Percentiles rank a stretch among this genome's conserved stretches.
Conservation (phyloP, 371 early-diverging fungal genomes). For the Mortierella sp. region DNA sequence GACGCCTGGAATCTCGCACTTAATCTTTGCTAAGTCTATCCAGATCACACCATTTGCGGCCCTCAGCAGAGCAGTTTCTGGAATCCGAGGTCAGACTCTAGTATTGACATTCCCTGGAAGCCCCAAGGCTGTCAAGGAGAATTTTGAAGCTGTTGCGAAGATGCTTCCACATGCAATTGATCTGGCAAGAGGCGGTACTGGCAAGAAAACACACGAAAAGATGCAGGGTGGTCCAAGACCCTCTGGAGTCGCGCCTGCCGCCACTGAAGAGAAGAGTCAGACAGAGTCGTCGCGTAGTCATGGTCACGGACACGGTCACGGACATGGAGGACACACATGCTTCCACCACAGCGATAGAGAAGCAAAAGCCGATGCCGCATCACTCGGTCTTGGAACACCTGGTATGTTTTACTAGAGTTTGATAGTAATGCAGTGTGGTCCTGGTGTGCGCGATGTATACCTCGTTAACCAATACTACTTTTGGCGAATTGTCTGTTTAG, state of each 20-base stretch:
- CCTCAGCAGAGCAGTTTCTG: constrained; percentile 87
- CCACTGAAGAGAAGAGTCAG: constrained; percentile 16
- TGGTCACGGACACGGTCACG: constrained; percentile 58
- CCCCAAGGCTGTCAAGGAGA: constrained; percentile 88
- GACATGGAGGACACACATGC: constrained; percentile 56
- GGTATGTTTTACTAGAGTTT: constrained; percentile 47
- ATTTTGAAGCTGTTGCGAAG: constrained; percentile 75
- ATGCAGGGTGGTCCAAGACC: constrained; percentile 56
- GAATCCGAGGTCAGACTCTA: constrained; percentile 77
- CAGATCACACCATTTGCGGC: constrained; percentile 90
- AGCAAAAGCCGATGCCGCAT: constrained; percentile 41
- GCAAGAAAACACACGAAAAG: constrained; percentile 63
- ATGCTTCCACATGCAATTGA: constrained; percentile 89
- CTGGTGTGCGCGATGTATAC: no score
- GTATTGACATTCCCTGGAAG: constrained; percentile 93
- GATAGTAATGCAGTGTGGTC: not conserved
- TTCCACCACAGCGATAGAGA: constrained; percentile 50
- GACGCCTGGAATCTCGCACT: constrained; percentile 83
- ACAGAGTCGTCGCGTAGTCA: constrained; percentile 35
- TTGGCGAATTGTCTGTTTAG: constrained; percentile 47
- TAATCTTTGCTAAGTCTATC: constrained; percentile 81
- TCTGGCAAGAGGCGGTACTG: constrained; percentile 68
- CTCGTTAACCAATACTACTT: not conserved
- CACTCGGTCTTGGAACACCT: constrained; percentile 62
- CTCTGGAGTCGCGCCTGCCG: constrained; percentile 26